These are phyloP conservation scores for Sclerospora graminicola DNA, from an alignment of 352 stramenopile genomes.

Conservation along the genomic window DNA sequence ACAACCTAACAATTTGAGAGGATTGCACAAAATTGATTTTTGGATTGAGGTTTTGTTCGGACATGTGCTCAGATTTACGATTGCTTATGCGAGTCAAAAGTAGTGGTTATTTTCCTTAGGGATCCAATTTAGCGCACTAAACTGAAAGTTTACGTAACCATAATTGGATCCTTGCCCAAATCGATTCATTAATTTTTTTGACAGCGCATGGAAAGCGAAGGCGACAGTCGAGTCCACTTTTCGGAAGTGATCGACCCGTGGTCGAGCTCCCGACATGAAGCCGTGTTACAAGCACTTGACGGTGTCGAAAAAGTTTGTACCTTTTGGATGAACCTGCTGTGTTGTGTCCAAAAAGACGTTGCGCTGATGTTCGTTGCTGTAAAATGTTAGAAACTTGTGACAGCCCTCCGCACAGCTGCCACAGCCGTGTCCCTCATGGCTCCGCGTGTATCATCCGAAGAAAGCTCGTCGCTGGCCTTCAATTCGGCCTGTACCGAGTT, in stretches of 20 bases:
- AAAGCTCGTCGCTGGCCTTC: conserved; percentile 62
- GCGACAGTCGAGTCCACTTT: conserved; percentile 73
- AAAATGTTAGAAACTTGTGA: conserved; percentile 62
- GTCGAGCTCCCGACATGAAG: conserved; percentile 60
- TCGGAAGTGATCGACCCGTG: conserved; percentile 58
- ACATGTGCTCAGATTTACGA: too few relatives aligned
- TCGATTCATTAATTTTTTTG: neutral
- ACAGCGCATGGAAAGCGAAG: conserved; percentile 38
- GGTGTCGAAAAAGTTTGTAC: conserved; percentile 55
- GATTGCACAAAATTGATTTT: too few relatives aligned
- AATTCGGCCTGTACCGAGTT: conserved; percentile 74
- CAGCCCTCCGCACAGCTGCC: conserved; percentile 51
- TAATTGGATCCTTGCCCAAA: neutral
- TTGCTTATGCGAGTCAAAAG: too few relatives aligned
- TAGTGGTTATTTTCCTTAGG: too few relatives aligned
- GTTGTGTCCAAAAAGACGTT: neutral
- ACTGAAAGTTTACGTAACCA: too few relatives aligned
- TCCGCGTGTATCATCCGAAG: conserved; percentile 48
- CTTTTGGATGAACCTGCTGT: neutral
- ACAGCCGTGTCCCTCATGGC: conserved; percentile 58
- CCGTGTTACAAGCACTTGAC: conserved; percentile 66
- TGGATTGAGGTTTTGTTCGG: too few relatives aligned
- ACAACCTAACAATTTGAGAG: too few relatives aligned
- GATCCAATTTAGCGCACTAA: too few relatives aligned
- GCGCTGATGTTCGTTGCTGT: neutral